These are phyloP conservation scores for Alternaria gansuensis DNA, from an alignment of 2,329 filamentous ascomycete genomes.

Conservation along the genomic window DNA sequence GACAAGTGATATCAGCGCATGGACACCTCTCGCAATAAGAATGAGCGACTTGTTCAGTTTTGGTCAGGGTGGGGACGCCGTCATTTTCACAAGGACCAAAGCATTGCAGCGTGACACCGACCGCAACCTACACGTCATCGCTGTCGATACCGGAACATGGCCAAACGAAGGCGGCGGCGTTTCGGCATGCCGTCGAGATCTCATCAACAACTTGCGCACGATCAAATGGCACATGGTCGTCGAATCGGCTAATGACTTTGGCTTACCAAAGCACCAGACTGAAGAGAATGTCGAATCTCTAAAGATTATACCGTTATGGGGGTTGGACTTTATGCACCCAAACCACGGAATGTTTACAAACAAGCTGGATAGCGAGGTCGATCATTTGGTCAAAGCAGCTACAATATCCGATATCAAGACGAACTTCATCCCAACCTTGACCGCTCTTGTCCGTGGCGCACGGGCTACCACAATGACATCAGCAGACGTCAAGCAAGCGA, in stretches of 20 bases:
- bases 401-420: conserved; percentile 51
- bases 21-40: conserved; percentile 62
- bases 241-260: conserved; percentile 56
- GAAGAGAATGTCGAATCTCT: conserved; percentile 56
- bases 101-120: conserved; percentile 57
- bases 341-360: conserved; percentile 55
- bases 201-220: conserved; percentile 55
- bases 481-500: conserved; percentile 54
- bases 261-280: conserved; percentile 55
- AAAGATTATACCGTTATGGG: conserved; percentile 56
- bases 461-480: conserved; percentile 51
- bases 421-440: conserved; percentile 55
- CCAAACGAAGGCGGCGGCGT: conserved; percentile 56
- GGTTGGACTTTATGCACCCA: conserved; percentile 55
- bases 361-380: conserved; percentile 53
- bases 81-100: conserved; percentile 61
- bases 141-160: conserved; percentile 56
- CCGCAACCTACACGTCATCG: conserved; percentile 52
- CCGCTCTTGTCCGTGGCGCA: conserved; percentile 53
- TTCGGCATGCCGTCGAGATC: conserved; percentile 54
- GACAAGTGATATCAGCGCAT: conserved; percentile 62
- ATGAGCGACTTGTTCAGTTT: conserved; percentile 63
- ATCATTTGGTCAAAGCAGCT: conserved; percentile 48
- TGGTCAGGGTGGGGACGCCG: conserved; percentile 63
- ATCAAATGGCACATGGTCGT: conserved; percentile 57